phyloP scores from a whole-genome alignment of 805 yeast genomes.

The Saitoella complicata region DNA sequence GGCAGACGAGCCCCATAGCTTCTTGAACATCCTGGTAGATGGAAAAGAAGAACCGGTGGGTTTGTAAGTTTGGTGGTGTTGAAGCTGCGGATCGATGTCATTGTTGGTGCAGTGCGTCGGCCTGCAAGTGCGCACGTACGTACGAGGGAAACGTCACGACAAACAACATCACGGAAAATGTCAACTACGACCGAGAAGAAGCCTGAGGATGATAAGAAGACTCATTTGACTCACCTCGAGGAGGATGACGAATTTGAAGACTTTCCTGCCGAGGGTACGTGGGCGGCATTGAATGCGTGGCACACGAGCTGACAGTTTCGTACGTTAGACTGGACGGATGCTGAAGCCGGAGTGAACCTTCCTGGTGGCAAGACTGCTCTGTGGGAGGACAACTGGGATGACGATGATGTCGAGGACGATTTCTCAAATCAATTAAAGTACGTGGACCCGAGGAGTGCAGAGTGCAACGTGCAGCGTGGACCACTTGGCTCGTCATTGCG shows the following conservation, averaged over 20 bases:
- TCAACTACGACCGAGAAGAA: slow-evolving; percentile 3
- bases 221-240: slow-evolving; percentile 53
- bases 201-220: slow-evolving; percentile 4
- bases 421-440: slow-evolving; percentile 59
- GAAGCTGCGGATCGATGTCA: no score
- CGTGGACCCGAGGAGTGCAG: background rate
- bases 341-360: slow-evolving; percentile 33
- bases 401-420: slow-evolving; percentile 73
- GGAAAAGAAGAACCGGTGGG: no score
- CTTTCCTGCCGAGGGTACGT: slow-evolving; percentile 65
- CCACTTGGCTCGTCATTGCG: no score
- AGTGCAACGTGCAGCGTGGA: no score
- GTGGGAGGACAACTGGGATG: slow-evolving; percentile 99
- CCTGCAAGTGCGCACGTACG: no score
- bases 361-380: slow-evolving; percentile 35
- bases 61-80: no score
- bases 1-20: no score
- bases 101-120: no score
- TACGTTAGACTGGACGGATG: slow-evolving; percentile 46
- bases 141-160: no score
- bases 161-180: background rate
- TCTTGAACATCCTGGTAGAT: no score
- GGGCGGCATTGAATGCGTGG: background rate
- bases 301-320: background rate
- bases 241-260: slow-evolving; percentile 97